Evolutionary conservation across 352 stramenopile genomes (phyloP).

Genomic region (Globisporangium orthogonon): DNA sequence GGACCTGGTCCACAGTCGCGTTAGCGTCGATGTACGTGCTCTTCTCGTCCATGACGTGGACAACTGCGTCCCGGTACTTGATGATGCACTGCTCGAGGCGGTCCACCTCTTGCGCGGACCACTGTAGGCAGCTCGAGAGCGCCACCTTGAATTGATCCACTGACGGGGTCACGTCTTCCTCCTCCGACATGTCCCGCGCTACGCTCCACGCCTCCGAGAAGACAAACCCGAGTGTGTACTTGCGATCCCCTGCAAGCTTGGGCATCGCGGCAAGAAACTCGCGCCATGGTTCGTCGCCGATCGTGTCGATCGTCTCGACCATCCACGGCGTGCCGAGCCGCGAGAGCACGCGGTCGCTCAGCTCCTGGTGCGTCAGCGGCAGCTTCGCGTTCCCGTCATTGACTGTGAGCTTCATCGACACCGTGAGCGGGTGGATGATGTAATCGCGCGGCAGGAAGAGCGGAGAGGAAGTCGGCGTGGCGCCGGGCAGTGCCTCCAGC

Average conservation of each 20-base stretch:
- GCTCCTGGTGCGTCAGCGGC: slow-evolving; percentile 69
- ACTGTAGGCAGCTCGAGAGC: slow-evolving; percentile 73
- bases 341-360: slow-evolving; percentile 63
- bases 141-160: slow-evolving; percentile 67
- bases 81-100: slow-evolving; percentile 47
- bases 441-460: slow-evolving; percentile 56
- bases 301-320: slow-evolving; percentile 66
- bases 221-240: slow-evolving; percentile 82
- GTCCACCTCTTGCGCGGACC: slow-evolving; percentile 54
- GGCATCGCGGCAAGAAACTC: slow-evolving; percentile 73
- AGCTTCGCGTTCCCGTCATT: slow-evolving; percentile 78
- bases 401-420: slow-evolving; percentile 76
- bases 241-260: slow-evolving; percentile 55
- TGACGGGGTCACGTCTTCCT: slow-evolving; percentile 70
- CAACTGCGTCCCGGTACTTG: slow-evolving; percentile 72
- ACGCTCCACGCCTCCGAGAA: slow-evolving; percentile 83
- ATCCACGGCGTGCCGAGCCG: slow-evolving; percentile 75
- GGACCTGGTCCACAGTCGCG: slow-evolving; percentile 69
- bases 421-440: slow-evolving; percentile 62
- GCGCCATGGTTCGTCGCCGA: slow-evolving; percentile 57
- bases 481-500: slow-evolving; percentile 4
- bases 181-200: slow-evolving; percentile 60
- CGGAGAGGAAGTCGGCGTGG: slow-evolving; percentile 14
- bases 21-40: slow-evolving; percentile 83
- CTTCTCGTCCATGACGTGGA: slow-evolving; percentile 83